These are phyloP conservation scores for Aspergillus amoenus DNA, from an alignment of 2,329 filamentous ascomycete genomes.

Conservation along the genomic window DNA sequence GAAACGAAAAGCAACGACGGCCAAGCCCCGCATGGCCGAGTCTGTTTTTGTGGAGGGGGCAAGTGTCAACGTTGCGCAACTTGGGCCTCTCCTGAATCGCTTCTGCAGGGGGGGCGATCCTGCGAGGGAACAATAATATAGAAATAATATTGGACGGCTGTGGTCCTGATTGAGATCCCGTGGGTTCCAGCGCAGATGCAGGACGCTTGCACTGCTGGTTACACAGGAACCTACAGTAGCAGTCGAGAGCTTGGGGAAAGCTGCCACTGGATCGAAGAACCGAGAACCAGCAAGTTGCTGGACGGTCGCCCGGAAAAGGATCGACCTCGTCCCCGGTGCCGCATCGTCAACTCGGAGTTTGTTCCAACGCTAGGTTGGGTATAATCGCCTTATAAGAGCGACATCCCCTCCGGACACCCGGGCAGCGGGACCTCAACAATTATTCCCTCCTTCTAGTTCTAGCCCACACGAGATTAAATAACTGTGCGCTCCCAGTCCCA, in stretches of 20 bases:
- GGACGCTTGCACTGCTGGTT: neutral
- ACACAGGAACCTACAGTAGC: neutral
- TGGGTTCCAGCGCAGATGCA: neutral
- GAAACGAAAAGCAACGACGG: slow-evolving; percentile 23
- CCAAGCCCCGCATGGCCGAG: slow-evolving; percentile 37
- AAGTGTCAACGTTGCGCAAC: neutral
- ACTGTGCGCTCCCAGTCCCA: slow-evolving; percentile 3
- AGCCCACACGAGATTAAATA: slow-evolving; percentile 16
- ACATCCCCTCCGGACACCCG: slow-evolving; percentile 18
- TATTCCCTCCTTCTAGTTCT: slow-evolving; percentile 4
- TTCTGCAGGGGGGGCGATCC: slow-evolving; percentile 9
- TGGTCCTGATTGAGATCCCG: neutral
- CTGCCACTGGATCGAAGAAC: slow-evolving; percentile 3
- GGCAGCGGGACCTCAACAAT: slow-evolving; percentile 23
- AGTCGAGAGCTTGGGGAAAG: slow-evolving; percentile 6
- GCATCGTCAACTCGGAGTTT: neutral
- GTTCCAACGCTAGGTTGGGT: neutral
- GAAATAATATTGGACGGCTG: neutral
- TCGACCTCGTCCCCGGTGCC: neutral
- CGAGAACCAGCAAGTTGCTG: neutral
- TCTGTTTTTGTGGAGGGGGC: slow-evolving; percentile 15
- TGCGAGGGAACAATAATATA: neutral
- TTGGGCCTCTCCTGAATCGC: neutral
- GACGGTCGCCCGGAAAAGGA: slow-evolving; percentile 13
- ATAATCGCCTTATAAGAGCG: slow-evolving; percentile 5